These are phyloP conservation scores for Russula foetens DNA, from an alignment of 768 basidiomycete genomes.

Conservation along the genomic window DNA sequence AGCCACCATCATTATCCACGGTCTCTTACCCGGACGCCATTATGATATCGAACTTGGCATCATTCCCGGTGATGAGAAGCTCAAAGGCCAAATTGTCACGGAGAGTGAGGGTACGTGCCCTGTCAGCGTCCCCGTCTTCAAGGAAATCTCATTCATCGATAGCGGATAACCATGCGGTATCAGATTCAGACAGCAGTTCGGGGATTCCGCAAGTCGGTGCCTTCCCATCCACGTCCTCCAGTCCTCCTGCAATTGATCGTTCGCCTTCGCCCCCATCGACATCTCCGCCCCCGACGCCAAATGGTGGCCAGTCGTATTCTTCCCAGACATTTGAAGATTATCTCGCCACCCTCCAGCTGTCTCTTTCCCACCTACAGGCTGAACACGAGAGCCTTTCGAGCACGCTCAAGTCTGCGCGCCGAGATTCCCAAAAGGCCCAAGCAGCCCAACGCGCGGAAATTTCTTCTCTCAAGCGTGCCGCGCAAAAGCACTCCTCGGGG, in stretches of 20 bases:
- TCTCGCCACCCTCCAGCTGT: constrained; percentile 54
- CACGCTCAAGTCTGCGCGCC: constrained; percentile 68
- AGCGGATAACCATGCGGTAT: constrained; percentile 1
- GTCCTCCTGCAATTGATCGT: constrained; percentile 6
- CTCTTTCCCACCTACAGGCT: constrained; percentile 49
- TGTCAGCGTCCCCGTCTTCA: neutral
- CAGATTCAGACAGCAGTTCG: neutral
- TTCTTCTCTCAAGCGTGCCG: constrained; percentile 71
- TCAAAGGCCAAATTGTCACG: constrained; percentile 61
- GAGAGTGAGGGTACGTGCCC: constrained; percentile 36
- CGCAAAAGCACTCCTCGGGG: constrained; percentile 65
- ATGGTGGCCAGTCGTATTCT: constrained; percentile 23
- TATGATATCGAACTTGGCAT: constrained; percentile 86
- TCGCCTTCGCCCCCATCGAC: constrained; percentile 19
- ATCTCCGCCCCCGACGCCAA: constrained; percentile 15
- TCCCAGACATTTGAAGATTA: constrained; percentile 59
- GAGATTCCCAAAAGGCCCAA: constrained; percentile 79
- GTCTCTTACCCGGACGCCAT: constrained; percentile 78
- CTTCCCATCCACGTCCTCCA: neutral
- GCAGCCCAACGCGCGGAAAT: constrained; percentile 78
- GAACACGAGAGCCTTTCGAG: constrained; percentile 63
- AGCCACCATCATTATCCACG: constrained; percentile 86
- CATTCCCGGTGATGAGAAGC: constrained; percentile 48
- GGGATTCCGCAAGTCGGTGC: constrained; percentile 3
- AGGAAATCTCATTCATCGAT: neutral